phyloP scores from a whole-genome alignment of 2,329 filamentous ascomycete genomes.

The Ascochyta rabiei region DNA sequence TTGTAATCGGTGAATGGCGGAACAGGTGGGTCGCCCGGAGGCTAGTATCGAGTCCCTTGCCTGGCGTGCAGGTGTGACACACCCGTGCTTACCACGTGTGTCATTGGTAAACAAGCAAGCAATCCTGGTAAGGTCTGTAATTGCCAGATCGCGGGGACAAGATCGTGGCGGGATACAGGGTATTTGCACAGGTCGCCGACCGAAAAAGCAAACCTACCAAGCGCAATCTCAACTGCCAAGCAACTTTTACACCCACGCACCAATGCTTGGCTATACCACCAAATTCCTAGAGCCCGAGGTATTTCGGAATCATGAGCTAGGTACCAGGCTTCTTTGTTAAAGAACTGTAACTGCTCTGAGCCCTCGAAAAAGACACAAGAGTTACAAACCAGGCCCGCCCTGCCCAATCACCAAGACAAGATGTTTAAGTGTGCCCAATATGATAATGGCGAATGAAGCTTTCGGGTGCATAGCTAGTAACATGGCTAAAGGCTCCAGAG shows the following conservation, averaged over 20 bases:
- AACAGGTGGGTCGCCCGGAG: constrained; percentile 7
- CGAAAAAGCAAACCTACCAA: constrained; percentile 16
- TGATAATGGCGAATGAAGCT: neutral
- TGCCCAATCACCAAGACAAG: neutral
- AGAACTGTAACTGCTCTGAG: neutral
- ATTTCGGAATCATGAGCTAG: neutral
- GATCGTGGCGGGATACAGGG: constrained; percentile 18
- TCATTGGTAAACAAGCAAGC: constrained; percentile 18
- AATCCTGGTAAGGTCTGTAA: constrained; percentile 13
- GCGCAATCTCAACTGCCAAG: neutral
- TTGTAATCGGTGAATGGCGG: constrained; percentile 14
- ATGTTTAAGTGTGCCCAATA: neutral
- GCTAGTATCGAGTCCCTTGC: constrained; percentile 13
- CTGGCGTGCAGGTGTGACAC: constrained; percentile 2
- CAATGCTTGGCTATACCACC: neutral
- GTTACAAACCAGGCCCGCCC: neutral
- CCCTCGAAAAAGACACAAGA: neutral
- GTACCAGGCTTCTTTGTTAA: neutral
- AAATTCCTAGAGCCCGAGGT: neutral
- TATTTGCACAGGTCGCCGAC: constrained; percentile 12
- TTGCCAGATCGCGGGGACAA: constrained; percentile 21
- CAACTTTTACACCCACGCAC: neutral
- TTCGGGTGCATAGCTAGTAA: neutral
- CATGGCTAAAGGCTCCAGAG: constrained; percentile 54
- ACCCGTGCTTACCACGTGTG: constrained; percentile 14